Conservation (phyloP, 768 basidiomycete genomes). For the Arthromyces matolae region DNA sequence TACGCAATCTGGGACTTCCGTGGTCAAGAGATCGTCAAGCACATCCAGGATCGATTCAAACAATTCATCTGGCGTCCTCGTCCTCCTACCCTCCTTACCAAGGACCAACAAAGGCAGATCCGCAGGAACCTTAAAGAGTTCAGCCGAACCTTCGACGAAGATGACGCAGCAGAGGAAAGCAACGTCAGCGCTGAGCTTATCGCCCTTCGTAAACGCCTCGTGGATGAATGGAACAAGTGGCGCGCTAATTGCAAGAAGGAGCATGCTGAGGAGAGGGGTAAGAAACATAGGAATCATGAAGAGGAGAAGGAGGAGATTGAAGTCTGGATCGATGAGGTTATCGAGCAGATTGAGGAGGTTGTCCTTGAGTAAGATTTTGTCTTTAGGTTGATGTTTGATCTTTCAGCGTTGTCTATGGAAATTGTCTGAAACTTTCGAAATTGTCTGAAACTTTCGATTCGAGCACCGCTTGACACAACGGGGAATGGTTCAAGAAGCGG, state of each 20-base stretch:
- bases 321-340: constrained; percentile 90
- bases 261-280: constrained; percentile 9
- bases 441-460: too few species aligned
- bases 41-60: constrained; percentile 92
- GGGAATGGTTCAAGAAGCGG: too few species aligned
- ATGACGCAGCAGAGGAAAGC: constrained; percentile 93
- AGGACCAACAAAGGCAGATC: constrained; percentile 83
- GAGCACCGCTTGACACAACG: too few species aligned
- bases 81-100: constrained; percentile 81
- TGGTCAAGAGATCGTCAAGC: constrained; percentile 90
- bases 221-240: constrained; percentile 99
- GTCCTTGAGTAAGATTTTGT: constrained; percentile 5
- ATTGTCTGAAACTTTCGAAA: too few species aligned
- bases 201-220: constrained; percentile 82
- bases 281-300: constrained; percentile 12
- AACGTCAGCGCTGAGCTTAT: constrained; percentile 92
- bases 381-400: too few species aligned
- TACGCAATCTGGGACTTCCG: constrained; percentile 98
- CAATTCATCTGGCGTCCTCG: constrained; percentile 98
- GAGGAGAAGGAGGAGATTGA: constrained; percentile 85
- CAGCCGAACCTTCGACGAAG: constrained; percentile 90
- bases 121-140: constrained; percentile 89
- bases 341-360: constrained; percentile 88
- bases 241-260: constrained; percentile 52
- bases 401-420: too few species aligned